phyloP scores from a whole-genome alignment of 768 basidiomycete species.

The Leccinellum luteum region DNA sequence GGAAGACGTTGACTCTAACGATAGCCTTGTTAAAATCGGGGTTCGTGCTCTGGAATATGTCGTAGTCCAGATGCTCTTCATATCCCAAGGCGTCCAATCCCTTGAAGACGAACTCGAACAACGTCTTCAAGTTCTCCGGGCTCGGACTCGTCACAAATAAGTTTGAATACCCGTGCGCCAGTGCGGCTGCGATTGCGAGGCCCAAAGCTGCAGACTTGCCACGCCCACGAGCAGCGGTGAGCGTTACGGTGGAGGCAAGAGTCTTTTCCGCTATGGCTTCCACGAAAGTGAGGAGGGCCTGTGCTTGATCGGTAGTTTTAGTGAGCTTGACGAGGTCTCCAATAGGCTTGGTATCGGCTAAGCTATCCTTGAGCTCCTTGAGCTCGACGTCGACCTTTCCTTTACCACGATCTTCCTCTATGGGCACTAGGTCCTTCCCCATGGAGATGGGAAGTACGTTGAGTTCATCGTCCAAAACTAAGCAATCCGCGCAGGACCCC shows the following conservation, averaged over 20 bases:
- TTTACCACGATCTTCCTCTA: constrained; percentile 50
- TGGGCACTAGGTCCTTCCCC: constrained; percentile 84
- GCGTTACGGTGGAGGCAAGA: constrained; percentile 88
- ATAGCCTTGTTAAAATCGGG: constrained; percentile 94
- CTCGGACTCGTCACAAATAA: constrained; percentile 98
- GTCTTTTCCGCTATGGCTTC: constrained; percentile 94
- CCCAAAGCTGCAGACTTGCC: constrained; percentile 98
- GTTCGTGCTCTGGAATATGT: constrained; percentile 92
- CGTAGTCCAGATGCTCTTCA: constrained; percentile 97
- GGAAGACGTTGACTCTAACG: constrained; percentile 92
- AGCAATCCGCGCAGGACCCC: constrained; percentile 87
- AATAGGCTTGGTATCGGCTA: constrained; percentile 81
- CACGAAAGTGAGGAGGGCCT: constrained; percentile 91
- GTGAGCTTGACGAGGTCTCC: constrained; percentile 89
- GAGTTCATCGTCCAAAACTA: constrained; percentile 95
- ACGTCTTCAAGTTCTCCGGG: constrained; percentile 94
- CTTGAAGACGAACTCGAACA: constrained; percentile 98
- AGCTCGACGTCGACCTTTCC: constrained; percentile 62
- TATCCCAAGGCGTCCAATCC: constrained; percentile 93
- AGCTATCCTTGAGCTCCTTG: constrained; percentile 69
- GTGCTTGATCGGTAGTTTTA: constrained; percentile 92
- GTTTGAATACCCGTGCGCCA: constrained; percentile 93
- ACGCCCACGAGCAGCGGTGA: constrained; percentile 92
- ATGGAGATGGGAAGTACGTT: constrained; percentile 95
- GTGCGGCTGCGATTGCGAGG: constrained; percentile 87